These are phyloP conservation scores for Glonium stellatum DNA, from an alignment of 495 filamentous ascomycete species.

Conservation along the genomic window DNA sequence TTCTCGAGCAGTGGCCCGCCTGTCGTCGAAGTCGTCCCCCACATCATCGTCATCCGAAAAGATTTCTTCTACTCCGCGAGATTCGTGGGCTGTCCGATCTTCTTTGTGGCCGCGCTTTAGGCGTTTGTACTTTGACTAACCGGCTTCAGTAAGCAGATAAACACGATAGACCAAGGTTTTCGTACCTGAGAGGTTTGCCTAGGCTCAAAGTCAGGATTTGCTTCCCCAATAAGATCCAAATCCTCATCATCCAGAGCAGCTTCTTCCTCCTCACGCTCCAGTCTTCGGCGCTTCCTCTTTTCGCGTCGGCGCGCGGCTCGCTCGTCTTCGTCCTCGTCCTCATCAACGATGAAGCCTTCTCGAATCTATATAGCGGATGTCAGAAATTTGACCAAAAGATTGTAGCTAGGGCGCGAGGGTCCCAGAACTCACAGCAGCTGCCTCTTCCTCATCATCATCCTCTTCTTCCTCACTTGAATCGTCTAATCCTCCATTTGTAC, in stretches of 20 bases:
- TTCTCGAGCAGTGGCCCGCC: conserved; percentile 33
- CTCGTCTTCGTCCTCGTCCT: conserved; percentile 58
- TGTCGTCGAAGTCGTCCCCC: conserved; percentile 32
- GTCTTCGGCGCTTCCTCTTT: conserved; percentile 53
- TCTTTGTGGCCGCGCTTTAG: conserved; percentile 88
- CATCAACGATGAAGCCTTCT: conserved; percentile 94
- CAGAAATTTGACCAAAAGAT: neutral
- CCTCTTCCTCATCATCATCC: conserved; percentile 88
- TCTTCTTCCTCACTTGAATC: conserved; percentile 96
- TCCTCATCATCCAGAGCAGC: conserved; percentile 93
- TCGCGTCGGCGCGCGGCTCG: conserved; percentile 52
- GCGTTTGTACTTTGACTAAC: conserved; percentile 82
- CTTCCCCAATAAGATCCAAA: conserved; percentile 84
- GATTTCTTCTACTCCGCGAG: conserved; percentile 75
- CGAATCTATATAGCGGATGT: conserved; percentile 51
- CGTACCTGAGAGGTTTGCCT: conserved; percentile 58
- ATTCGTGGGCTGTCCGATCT: conserved; percentile 49
- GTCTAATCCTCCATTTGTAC: conserved; percentile 47
- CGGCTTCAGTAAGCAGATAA: conserved; percentile 3
- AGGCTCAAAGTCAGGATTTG: conserved; percentile 60
- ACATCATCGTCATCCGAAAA: conserved; percentile 91
- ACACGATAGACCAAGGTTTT: neutral
- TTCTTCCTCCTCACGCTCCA: conserved; percentile 68
- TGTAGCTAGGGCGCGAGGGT: neutral
- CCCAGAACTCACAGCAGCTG: conserved; percentile 34